phyloP scores from a whole-genome alignment of 1,284 basidiomycete species.

The Melampsora americana region DNA sequence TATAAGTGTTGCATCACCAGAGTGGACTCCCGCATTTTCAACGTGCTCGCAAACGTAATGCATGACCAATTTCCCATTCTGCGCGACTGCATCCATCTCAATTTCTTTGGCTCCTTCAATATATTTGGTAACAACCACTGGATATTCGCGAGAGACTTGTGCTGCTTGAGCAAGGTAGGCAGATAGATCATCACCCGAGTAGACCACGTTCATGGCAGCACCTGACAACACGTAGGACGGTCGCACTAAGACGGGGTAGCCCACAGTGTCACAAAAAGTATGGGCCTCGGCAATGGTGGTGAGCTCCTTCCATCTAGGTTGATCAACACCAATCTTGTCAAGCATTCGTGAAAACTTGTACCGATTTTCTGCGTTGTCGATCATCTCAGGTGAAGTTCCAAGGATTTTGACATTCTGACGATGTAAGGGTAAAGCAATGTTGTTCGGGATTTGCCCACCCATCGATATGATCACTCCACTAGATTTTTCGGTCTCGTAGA shows the following conservation, averaged over 20 bases:
- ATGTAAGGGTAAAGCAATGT: conserved; percentile 88
- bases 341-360: conserved; percentile 98
- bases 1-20: conserved; percentile 94
- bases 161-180: conserved; percentile 94
- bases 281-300: conserved; percentile 85
- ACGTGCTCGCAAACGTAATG: conserved; percentile 99
- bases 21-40: conserved; percentile 97
- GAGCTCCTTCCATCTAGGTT: conserved; percentile 94
- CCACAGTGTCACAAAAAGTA: conserved; percentile 81
- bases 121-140: conserved; percentile 98
- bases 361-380: conserved; percentile 96
- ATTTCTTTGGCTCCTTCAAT: conserved; percentile 99
- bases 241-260: conserved; percentile 91
- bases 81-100: conserved; percentile 98
- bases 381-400: conserved; percentile 98
- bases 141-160: conserved; percentile 92
- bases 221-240: conserved; percentile 98
- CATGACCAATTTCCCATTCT: conserved; percentile 96
- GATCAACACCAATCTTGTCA: conserved; percentile 96
- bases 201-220: conserved; percentile 99
- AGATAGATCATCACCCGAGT: conserved; percentile 80
- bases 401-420: conserved; percentile 97
- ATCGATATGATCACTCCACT: conserved; percentile 92
- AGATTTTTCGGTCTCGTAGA: conserved; percentile 86
- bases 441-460: conserved; percentile 98